Percentiles rank a stretch among this genome's conserved stretches.
Conservation (phyloP, 768 basidiomycete species). For the Amanita rubescens region DNA sequence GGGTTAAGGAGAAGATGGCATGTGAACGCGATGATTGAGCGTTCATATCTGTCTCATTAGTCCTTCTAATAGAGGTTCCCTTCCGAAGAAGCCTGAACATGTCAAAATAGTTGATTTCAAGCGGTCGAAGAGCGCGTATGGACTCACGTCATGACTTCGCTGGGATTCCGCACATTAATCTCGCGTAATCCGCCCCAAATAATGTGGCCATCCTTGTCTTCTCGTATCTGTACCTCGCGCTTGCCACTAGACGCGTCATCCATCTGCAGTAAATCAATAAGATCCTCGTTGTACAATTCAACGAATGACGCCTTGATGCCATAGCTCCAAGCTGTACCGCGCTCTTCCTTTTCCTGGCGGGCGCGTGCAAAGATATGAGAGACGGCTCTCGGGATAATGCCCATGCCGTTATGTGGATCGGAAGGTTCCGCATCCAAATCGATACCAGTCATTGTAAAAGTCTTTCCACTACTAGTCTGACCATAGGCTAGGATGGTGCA, state of each 20-base stretch:
- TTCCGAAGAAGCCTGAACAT: slow-evolving; percentile 69
- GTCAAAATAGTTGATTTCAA: slow-evolving; percentile 11
- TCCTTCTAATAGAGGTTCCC: slow-evolving; percentile 85
- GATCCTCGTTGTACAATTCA: slow-evolving; percentile 98
- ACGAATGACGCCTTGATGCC: slow-evolving; percentile 87
- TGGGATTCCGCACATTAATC: slow-evolving; percentile 73
- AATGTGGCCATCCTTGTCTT: slow-evolving; percentile 95
- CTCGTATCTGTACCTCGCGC: slow-evolving; percentile 90
- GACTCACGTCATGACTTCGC: slow-evolving; percentile 89
- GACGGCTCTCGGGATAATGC: slow-evolving; percentile 93
- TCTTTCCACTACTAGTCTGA: slow-evolving; percentile 95
- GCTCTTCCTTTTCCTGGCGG: slow-evolving; percentile 69
- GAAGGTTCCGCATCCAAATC: slow-evolving; percentile 83
- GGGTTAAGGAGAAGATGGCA: slow-evolving; percentile 95
- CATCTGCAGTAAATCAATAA: slow-evolving; percentile 85
- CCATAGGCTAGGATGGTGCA: slow-evolving; percentile 98
- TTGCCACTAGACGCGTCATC: slow-evolving; percentile 60
- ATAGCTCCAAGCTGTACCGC: slow-evolving; percentile 69
- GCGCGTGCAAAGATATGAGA: slow-evolving; percentile 79
- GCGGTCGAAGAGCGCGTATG: slow-evolving; percentile 11
- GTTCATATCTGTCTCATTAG: slow-evolving; percentile 98
- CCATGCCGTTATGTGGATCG: slow-evolving; percentile 81
- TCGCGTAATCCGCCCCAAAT: slow-evolving; percentile 96
- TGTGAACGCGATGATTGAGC: slow-evolving; percentile 96
- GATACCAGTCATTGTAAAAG: slow-evolving; percentile 95